Conservation (phyloP, 2,329 filamentous ascomycete genomes). For the Fusarium graminum region DNA sequence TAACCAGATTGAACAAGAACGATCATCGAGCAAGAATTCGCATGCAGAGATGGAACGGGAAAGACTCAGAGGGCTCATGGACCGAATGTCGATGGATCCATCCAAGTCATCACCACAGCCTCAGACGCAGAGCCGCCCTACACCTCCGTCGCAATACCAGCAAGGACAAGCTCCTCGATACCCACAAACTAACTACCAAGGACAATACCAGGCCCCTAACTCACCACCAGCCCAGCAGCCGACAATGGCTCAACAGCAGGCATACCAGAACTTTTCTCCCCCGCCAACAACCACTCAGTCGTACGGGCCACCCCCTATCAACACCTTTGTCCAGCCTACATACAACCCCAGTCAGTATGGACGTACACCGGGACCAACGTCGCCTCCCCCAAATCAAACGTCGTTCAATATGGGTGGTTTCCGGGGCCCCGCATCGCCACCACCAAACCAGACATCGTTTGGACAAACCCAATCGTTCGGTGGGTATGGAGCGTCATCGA, state of each 20-base stretch:
- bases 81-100: constrained; percentile 90
- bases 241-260: constrained; percentile 56
- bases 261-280: constrained; percentile 58
- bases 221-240: constrained; percentile 61
- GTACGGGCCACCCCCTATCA: constrained; percentile 55
- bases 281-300: constrained; percentile 42
- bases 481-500: constrained; percentile 57
- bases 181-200: constrained; percentile 65
- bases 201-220: constrained; percentile 69
- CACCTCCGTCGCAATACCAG: constrained; percentile 35
- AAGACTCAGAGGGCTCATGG: constrained; percentile 89
- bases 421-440: constrained; percentile 64
- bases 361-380: constrained; percentile 69
- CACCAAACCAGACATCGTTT: constrained; percentile 69
- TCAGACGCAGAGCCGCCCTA: constrained; percentile 48
- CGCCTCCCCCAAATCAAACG: constrained; percentile 73
- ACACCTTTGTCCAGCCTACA: constrained; percentile 63
- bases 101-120: constrained; percentile 59
- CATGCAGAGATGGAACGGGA: constrained; percentile 89
- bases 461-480: constrained; percentile 56
- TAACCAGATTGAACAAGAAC: constrained; percentile 85
- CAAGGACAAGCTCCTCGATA: constrained; percentile 61
- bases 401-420: constrained; percentile 59
- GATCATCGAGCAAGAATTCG: constrained; percentile 68
- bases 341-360: constrained; percentile 72